A percentile compares a stretch with the other conserved stretches of the same genome.
Evolutionary conservation across 805 yeast genomes (phyloP).

Genomic region (Metschnikowia proteae): DNA sequence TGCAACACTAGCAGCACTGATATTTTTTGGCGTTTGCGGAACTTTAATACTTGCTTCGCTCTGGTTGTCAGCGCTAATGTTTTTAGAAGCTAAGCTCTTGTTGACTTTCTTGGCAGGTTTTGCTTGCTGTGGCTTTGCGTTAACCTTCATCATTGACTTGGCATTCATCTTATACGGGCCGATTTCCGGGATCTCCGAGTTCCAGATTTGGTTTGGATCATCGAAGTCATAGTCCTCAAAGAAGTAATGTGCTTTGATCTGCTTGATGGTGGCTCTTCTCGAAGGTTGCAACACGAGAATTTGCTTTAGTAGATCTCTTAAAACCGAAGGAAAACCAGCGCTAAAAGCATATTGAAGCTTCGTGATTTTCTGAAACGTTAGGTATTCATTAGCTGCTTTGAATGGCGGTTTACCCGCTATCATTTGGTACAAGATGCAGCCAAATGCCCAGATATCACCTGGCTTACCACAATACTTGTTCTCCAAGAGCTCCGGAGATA

Average conservation of each 20-base stretch:
- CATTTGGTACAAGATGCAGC: conserved; percentile 59
- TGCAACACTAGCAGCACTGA: conserved; percentile 39
- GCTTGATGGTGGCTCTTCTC: conserved; percentile 53
- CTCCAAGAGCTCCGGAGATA: conserved; percentile 74
- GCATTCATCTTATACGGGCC: conserved; percentile 74
- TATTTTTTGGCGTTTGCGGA: conserved; percentile 7
- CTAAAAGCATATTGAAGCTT: conserved; percentile 71
- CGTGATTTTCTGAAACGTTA: conserved; percentile 77
- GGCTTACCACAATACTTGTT: conserved; percentile 64
- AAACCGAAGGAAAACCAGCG: conserved; percentile 54
- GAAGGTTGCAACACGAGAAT: conserved; percentile 71
- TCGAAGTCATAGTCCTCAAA: conserved; percentile 65
- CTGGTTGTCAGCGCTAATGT: conserved; percentile 1
- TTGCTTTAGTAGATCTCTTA: conserved; percentile 63
- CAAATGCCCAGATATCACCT: conserved; percentile 61
- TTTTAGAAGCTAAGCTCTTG: conserved; percentile 5
- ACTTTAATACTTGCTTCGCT: neutral
- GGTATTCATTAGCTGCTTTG: conserved; percentile 76
- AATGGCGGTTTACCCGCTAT: conserved; percentile 73
- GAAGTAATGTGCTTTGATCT: conserved; percentile 68
- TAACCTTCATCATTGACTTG: conserved; percentile 73
- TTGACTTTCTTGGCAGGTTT: conserved; percentile 3
- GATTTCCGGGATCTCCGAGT: conserved; percentile 56
- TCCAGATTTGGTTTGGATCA: conserved; percentile 68
- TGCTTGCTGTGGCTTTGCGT: conserved; percentile 26